These are phyloP conservation scores for Atalantia buxifolia DNA, from an alignment of 345 rosid species.

Conservation along the genomic window DNA sequence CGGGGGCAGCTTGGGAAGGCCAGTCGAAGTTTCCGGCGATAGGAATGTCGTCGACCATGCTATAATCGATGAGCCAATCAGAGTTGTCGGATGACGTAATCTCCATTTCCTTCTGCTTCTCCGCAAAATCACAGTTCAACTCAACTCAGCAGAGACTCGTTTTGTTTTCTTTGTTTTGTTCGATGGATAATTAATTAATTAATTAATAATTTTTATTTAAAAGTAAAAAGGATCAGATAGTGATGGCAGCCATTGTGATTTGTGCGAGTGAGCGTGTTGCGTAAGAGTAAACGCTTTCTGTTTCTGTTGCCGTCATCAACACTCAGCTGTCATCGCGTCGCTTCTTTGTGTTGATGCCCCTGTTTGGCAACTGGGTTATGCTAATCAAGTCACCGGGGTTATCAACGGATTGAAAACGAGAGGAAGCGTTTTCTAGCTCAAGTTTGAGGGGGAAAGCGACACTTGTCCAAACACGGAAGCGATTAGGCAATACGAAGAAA, in stretches of 20 bases:
- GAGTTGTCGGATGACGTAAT: conserved; percentile 16
- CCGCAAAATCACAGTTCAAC: not conserved
- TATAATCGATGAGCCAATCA: conserved; percentile 31
- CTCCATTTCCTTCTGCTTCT: conserved; percentile 10
- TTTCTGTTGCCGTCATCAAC: too few relatives aligned
- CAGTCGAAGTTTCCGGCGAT: conserved; percentile 16
- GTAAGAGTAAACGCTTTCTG: not conserved
- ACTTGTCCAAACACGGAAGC: not conserved
- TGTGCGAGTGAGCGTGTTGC: not conserved
- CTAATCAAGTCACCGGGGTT: not conserved
- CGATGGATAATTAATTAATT: not conserved
- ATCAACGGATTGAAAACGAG: too few relatives aligned
- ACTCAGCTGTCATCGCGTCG: too few relatives aligned
- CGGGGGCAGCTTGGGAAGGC: conserved; percentile 6
- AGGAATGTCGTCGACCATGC: conserved; percentile 19
- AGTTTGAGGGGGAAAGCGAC: not conserved
- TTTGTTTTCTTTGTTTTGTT: not conserved
- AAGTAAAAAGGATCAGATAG: not conserved
- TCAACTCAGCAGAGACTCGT: not conserved
- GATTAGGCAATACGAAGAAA: not conserved
- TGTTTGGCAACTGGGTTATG: conserved; percentile 4
- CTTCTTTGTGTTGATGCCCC: not conserved
- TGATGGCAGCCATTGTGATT: not conserved
- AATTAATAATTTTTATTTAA: too few relatives aligned
- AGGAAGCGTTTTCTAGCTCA: too few relatives aligned